These are phyloP conservation scores for Calocybe indica DNA, from an alignment of 768 basidiomycete genomes.

Conservation along the genomic window DNA sequence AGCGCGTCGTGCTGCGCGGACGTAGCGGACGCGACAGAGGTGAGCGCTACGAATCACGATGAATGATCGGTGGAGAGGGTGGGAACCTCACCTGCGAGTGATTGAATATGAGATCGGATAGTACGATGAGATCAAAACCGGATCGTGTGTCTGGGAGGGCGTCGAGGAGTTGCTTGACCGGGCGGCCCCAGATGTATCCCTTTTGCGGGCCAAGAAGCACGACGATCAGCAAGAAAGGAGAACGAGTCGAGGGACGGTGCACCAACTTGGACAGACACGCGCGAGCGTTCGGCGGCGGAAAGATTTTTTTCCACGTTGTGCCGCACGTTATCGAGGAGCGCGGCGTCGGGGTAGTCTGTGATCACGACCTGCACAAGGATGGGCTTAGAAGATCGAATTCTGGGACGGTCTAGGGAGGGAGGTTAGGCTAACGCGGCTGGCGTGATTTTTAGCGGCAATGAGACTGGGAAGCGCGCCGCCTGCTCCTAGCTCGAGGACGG, in stretches of 20 bases:
- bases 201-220: slow-evolving; percentile 13
- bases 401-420: not conserved
- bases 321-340: slow-evolving; percentile 69
- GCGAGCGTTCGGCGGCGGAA: slow-evolving; percentile 26
- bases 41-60: not conserved
- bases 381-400: not conserved
- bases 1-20: slow-evolving; percentile 69
- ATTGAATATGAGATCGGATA: slow-evolving; percentile 93
- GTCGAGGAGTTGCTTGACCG: slow-evolving; percentile 39
- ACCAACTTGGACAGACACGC: slow-evolving; percentile 23
- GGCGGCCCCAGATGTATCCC: slow-evolving; percentile 83
- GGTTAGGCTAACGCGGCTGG: slow-evolving; percentile 45
- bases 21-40: not conserved
- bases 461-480: slow-evolving; percentile 88
- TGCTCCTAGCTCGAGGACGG: slow-evolving; percentile 86
- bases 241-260: not conserved
- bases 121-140: slow-evolving; percentile 72
- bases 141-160: slow-evolving; percentile 11
- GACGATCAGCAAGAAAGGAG: not conserved
- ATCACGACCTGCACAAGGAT: slow-evolving; percentile 56
- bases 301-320: slow-evolving; percentile 65
- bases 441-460: slow-evolving; percentile 65
- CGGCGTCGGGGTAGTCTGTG: slow-evolving; percentile 88
- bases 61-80: not conserved
- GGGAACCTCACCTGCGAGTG: slow-evolving; percentile 69